phyloP scores from a whole-genome alignment of 352 stramenopile species.

The Phytophthora podocarpi region DNA sequence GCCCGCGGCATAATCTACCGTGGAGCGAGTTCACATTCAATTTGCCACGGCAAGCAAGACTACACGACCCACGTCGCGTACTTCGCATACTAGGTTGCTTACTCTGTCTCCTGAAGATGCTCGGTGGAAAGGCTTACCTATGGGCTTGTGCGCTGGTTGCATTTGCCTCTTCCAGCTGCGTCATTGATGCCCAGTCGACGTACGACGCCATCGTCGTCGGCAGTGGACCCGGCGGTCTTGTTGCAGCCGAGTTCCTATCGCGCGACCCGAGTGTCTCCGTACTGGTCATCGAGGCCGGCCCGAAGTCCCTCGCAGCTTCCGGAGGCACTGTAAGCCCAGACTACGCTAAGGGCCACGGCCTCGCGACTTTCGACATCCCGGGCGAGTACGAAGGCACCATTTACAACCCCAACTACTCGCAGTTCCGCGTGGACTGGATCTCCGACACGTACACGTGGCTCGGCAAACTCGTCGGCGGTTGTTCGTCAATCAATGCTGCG shows the following conservation, averaged over 20 bases:
- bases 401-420: conserved; percentile 38
- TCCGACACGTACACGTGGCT: conserved; percentile 43
- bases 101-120: conserved; percentile 13
- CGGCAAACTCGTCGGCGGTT: conserved; percentile 82
- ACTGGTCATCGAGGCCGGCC: conserved; percentile 65
- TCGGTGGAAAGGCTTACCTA: conserved; percentile 28
- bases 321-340: conserved; percentile 47
- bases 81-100: background rate
- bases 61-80: conserved; percentile 1
- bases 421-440: conserved; percentile 57
- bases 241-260: conserved; percentile 64
- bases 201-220: conserved; percentile 70
- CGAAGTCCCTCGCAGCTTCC: conserved; percentile 44
- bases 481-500: conserved; percentile 79
- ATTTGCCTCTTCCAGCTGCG: conserved; percentile 15
- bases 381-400: conserved; percentile 62
- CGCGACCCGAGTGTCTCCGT: conserved; percentile 57
- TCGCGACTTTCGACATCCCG: conserved; percentile 75
- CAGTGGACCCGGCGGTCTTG: conserved; percentile 60
- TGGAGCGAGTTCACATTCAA: background rate
- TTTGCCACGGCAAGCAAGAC: conserved; percentile 6
- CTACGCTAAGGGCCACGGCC: conserved; percentile 44
- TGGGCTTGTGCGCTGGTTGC: conserved; percentile 31
- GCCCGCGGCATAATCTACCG: conserved; percentile 1
- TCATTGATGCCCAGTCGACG: conserved; percentile 28